Evolutionary conservation across 441 rosid genomes (phyloP).

Genomic region (Jatropha podagrica): DNA sequence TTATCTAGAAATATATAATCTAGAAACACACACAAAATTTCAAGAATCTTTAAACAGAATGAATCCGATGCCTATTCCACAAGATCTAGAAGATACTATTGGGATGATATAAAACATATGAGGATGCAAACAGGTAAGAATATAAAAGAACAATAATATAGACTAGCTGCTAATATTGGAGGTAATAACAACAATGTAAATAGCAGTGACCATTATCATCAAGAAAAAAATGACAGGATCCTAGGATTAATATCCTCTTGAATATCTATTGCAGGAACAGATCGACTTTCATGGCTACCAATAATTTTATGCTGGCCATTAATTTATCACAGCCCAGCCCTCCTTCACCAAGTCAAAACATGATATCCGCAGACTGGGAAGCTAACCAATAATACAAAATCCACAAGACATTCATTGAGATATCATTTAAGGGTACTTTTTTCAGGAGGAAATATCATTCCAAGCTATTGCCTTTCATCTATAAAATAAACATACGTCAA

Average conservation of each 20-base stretch:
- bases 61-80: not conserved
- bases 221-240: not conserved
- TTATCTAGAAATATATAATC: not conserved
- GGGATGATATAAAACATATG: not conserved
- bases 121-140: not conserved
- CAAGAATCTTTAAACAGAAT: not conserved
- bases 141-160: not conserved
- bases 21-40: not conserved
- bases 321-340: not conserved
- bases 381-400: not conserved
- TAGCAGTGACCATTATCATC: not conserved
- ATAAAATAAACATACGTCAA: slow-evolving; percentile 1
- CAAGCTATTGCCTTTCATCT: slow-evolving; percentile 4
- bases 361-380: not conserved
- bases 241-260: not conserved
- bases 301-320: not conserved
- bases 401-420: not conserved
- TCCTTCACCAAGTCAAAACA: not conserved
- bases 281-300: not conserved
- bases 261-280: not conserved
- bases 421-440: not conserved
- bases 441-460: not conserved
- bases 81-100: not conserved
- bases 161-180: not conserved
- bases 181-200: not conserved